These are phyloP conservation scores for Sanghuangporus baumii DNA, from an alignment of 1,284 basidiomycete genomes.

Conservation along the genomic window DNA sequence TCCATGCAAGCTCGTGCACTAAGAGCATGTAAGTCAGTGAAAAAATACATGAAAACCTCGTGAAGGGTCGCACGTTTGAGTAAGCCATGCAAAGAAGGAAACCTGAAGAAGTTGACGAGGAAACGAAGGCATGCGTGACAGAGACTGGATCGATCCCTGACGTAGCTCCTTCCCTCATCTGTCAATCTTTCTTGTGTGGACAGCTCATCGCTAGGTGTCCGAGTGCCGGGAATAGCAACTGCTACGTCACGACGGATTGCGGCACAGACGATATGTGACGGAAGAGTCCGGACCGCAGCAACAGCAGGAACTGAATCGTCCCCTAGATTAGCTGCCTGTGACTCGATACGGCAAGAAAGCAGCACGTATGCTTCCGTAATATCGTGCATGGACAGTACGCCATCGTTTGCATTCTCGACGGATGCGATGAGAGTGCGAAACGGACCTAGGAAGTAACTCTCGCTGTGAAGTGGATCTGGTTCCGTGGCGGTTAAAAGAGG, in stretches of 20 bases:
- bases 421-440: slow-evolving; percentile 13
- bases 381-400: slow-evolving; percentile 3
- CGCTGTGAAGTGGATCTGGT: slow-evolving; percentile 4
- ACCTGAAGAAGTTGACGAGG: slow-evolving; percentile 1
- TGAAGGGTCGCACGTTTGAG: slow-evolving; percentile 1
- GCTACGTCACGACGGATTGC: slow-evolving; percentile 9
- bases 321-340: slow-evolving; percentile 5
- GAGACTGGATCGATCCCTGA: slow-evolving; percentile 5
- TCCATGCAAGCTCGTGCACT: slow-evolving; percentile 4
- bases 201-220: not conserved
- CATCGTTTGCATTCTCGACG: not conserved
- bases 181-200: not conserved
- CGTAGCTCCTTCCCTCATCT: not conserved
- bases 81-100: not conserved
- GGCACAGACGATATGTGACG: not conserved
- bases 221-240: not conserved
- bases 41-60: too few species aligned
- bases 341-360: slow-evolving; percentile 4
- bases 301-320: not conserved
- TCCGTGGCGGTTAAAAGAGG: not conserved
- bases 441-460: slow-evolving; percentile 6
- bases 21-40: not conserved
- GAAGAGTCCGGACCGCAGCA: not conserved
- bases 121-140: slow-evolving; percentile 12
- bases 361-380: slow-evolving; percentile 10